phyloP scores from a whole-genome alignment of 1,284 basidiomycete genomes.

The Gastroboletus turbinatus region DNA sequence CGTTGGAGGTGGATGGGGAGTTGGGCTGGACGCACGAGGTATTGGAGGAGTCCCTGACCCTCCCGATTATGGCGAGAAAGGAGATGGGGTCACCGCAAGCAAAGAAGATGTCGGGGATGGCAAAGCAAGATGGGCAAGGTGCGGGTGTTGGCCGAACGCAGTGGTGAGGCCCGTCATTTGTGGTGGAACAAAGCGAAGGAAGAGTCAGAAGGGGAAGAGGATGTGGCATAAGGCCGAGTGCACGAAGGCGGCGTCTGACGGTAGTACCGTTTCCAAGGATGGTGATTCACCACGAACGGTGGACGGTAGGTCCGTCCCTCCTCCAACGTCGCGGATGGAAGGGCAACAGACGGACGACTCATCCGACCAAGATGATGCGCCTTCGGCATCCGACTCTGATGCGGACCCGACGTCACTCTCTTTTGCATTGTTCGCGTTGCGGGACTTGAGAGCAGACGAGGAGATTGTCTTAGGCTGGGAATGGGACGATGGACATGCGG shows the following conservation, averaged over 20 bases:
- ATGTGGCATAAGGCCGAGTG: slow-evolving; percentile 24
- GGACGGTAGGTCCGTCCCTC: slow-evolving; percentile 12
- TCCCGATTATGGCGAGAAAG: slow-evolving; percentile 5
- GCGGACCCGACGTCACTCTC: slow-evolving; percentile 49
- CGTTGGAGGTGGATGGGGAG: slow-evolving; percentile 75
- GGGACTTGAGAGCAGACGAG: slow-evolving; percentile 76
- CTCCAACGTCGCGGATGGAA: slow-evolving; percentile 9
- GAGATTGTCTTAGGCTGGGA: slow-evolving; percentile 95
- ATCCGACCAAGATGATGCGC: slow-evolving; percentile 27
- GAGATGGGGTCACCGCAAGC: neutral
- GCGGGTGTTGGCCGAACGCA: slow-evolving; percentile 88
- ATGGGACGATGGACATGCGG: slow-evolving; percentile 91
- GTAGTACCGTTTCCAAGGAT: neutral
- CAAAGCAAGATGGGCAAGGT: slow-evolving; percentile 75
- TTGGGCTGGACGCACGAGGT: slow-evolving; percentile 82
- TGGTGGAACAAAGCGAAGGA: slow-evolving; percentile 24
- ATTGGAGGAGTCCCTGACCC: slow-evolving; percentile 52
- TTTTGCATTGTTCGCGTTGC: slow-evolving; percentile 84
- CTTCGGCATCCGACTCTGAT: slow-evolving; percentile 37
- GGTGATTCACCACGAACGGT: slow-evolving; percentile 3
- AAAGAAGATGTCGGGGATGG: slow-evolving; percentile 11
- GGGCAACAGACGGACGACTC: slow-evolving; percentile 14
- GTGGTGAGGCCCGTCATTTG: slow-evolving; percentile 80
- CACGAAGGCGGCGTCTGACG: slow-evolving; percentile 4
- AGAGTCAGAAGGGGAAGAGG: slow-evolving; percentile 13